These are phyloP conservation scores for Fraxinus xanthoxyloides DNA, from an alignment of 305 asterid species.

Conservation along the genomic window DNA sequence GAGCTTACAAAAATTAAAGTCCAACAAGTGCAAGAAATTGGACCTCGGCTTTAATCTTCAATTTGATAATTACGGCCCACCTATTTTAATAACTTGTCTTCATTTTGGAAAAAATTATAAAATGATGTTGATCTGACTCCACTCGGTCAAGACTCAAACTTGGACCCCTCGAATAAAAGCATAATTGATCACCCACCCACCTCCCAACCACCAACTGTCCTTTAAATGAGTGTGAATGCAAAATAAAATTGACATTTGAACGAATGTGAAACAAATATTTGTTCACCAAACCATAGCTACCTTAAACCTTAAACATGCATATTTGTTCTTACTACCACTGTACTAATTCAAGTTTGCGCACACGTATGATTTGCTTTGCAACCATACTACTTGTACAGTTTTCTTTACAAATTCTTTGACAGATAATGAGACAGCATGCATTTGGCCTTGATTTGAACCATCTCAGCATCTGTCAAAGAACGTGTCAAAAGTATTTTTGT, in stretches of 20 bases:
- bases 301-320: too few relatives aligned
- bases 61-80: background rate
- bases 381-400: too few relatives aligned
- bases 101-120: background rate
- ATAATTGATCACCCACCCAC: background rate
- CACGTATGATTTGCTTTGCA: too few relatives aligned
- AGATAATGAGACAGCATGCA: too few relatives aligned
- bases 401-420: too few relatives aligned
- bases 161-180: background rate
- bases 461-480: too few relatives aligned
- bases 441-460: too few relatives aligned
- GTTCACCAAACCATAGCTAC: constrained; percentile 7
- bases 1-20: background rate
- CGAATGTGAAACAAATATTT: background rate
- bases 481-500: too few relatives aligned
- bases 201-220: background rate
- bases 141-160: background rate
- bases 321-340: background rate
- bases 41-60: background rate
- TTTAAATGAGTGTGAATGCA: background rate
- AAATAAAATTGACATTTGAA: background rate
- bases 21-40: background rate
- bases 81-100: background rate
- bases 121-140: background rate
- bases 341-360: too few relatives aligned